Evolutionary conservation across 2,329 filamentous ascomycete genomes (phyloP).

Genomic region (Neofusicoccum sp.): DNA sequence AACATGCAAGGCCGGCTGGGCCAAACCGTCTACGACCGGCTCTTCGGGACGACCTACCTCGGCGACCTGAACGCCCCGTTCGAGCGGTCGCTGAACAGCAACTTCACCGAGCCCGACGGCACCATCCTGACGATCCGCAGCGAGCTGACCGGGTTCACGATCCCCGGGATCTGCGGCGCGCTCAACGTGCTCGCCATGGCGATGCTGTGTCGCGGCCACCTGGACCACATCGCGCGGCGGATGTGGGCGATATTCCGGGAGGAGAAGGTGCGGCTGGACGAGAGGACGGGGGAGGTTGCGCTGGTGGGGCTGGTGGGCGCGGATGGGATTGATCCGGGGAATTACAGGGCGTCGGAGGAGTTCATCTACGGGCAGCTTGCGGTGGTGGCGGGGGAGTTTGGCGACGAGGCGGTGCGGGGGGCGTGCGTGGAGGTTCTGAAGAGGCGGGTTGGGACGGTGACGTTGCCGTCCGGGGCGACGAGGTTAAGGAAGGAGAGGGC

Average conservation of each 20-base stretch:
- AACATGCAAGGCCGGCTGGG: constrained; percentile 19
- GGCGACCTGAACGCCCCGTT: constrained; percentile 19
- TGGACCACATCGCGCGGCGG: background rate
- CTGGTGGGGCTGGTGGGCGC: constrained; percentile 23
- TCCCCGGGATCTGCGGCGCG: constrained; percentile 16
- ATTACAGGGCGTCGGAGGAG: constrained; percentile 21
- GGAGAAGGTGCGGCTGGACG: constrained; percentile 14
- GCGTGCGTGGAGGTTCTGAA: constrained; percentile 22
- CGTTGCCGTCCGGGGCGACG: background rate
- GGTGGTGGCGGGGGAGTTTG: constrained; percentile 22
- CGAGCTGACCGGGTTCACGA: constrained; percentile 24
- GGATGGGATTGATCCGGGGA: constrained; percentile 23
- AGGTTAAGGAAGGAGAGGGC: background rate
- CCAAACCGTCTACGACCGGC: constrained; percentile 19
- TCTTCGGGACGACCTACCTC: constrained; percentile 19
- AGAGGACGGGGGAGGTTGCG: constrained; percentile 11
- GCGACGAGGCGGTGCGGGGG: constrained; percentile 20
- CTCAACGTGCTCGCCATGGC: constrained; percentile 15
- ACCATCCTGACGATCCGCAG: constrained; percentile 24
- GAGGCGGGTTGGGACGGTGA: constrained; percentile 21
- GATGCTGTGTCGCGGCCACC: constrained; percentile 20
- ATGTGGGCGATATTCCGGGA: constrained; percentile 14
- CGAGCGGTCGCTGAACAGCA: constrained; percentile 19
- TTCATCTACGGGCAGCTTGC: constrained; percentile 19
- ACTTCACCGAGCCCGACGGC: constrained; percentile 24